Evolutionary conservation across 2,329 filamentous ascomycete species (phyloP).

Genomic region (Aureobasidium sp.): DNA sequence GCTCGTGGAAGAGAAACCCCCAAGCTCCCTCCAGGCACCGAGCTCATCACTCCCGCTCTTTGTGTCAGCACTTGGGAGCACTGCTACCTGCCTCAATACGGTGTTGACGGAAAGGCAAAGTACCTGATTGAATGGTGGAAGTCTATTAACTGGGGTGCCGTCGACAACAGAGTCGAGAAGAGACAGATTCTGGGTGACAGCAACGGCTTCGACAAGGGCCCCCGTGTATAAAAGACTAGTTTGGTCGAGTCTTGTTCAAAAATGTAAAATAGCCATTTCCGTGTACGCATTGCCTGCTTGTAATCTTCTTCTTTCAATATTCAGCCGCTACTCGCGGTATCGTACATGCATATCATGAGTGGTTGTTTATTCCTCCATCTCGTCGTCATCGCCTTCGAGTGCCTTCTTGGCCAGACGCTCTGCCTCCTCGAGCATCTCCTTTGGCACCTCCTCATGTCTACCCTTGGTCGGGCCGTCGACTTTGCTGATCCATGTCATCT

Average conservation of each 20-base stretch:
- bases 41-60: slow-evolving; percentile 65
- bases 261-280: slow-evolving; percentile 10
- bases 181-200: not conserved
- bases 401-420: slow-evolving; percentile 87
- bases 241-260: not conserved
- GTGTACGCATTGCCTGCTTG: slow-evolving; percentile 3
- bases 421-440: slow-evolving; percentile 82
- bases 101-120: slow-evolving; percentile 61
- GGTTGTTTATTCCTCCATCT: slow-evolving; percentile 72
- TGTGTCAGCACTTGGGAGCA: slow-evolving; percentile 98
- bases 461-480: slow-evolving; percentile 83
- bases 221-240: not conserved
- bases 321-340: slow-evolving; percentile 3
- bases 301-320: not conserved
- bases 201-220: not conserved
- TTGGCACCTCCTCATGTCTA: slow-evolving; percentile 85
- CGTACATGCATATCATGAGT: slow-evolving; percentile 11
- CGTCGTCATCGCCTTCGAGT: slow-evolving; percentile 75
- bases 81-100: slow-evolving; percentile 79
- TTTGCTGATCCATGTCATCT: slow-evolving; percentile 97
- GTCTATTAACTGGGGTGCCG: slow-evolving; percentile 73
- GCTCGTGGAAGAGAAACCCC: slow-evolving; percentile 22
- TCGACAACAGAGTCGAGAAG: slow-evolving; percentile 28
- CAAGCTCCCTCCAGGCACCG: slow-evolving; percentile 54
- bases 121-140: slow-evolving; percentile 84